Conservation (phyloP, 1,284 basidiomycete species). For the Spongispora temasekensis region DNA sequence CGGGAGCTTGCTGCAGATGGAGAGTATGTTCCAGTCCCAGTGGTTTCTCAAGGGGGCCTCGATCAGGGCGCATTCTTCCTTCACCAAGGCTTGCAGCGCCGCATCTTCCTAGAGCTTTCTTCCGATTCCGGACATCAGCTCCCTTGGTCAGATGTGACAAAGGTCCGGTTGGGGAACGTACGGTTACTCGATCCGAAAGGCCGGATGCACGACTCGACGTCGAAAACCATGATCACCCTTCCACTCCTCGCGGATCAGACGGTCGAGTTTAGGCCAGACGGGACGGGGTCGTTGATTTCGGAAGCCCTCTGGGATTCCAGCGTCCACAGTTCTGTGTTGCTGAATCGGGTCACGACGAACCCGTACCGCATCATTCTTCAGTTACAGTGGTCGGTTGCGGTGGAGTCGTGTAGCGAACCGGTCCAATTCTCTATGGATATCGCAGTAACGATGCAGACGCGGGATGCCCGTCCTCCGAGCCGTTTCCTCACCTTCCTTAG, state of each 20-base stretch:
- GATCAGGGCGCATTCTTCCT: constrained; percentile 89
- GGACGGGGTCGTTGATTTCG: constrained; percentile 70
- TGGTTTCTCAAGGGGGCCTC: constrained; percentile 73
- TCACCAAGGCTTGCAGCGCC: constrained; percentile 92
- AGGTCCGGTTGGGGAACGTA: constrained; percentile 80
- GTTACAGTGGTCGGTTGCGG: constrained; percentile 74
- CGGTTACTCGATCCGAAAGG: constrained; percentile 86
- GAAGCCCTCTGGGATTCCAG: constrained; percentile 93
- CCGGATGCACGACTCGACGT: constrained; percentile 72
- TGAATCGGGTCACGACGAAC: constrained; percentile 82
- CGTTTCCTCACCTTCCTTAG: constrained; percentile 76
- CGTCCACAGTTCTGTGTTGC: constrained; percentile 81
- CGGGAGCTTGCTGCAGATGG: constrained; percentile 87
- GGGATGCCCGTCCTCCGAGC: constrained; percentile 85
- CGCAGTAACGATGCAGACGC: constrained; percentile 81
- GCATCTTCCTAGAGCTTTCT: constrained; percentile 73
- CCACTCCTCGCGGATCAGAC: constrained; percentile 73
- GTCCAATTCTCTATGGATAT: constrained; percentile 87
- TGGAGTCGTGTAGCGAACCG: constrained; percentile 84
- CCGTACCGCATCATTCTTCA: constrained; percentile 83
- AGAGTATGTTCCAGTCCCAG: constrained; percentile 82
- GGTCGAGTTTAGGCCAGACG: constrained; percentile 78
- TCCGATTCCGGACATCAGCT: constrained; percentile 91
- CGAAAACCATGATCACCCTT: constrained; percentile 67
- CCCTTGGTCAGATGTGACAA: constrained; percentile 80